Base-by-base conservation (phyloP, 129 eudicot species). In the Artemisia argyi region DNA sequence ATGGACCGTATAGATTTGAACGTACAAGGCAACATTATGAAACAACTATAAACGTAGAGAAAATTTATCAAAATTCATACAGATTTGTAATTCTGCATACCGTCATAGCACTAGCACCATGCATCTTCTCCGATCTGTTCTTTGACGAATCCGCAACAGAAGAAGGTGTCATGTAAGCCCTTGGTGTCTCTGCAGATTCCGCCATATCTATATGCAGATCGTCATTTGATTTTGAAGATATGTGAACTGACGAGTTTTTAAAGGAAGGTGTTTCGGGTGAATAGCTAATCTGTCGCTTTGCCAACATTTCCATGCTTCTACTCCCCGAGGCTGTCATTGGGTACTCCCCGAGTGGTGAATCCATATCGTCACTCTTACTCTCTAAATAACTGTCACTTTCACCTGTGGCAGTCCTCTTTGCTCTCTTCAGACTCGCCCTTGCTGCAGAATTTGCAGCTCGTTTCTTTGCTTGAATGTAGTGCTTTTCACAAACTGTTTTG, bases 361-460 rank as follows among this genome's bases (percentile, higher is more conserved):
- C 98, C 96, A 84, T 90, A 67, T 90, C 98, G 73, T 94, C 96
- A 73, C 96, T 90, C 79, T 90, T 89, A 77, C 97, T 93, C 84
- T 94, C 97, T 79, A 83, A 72, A 73, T 87, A 87, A 66, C 80
- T 76, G 71, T 88, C 92, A 30, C 82, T 85, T 53, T 90, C 98
- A 42, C 85, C 96, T 14, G 71, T 22, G 57, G 93, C 72, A 63
- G 86, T 88, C 74, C 97, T 77, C 81, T 86, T 94, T 9, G 87
- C 87, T 73, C 86, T 94, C 64, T 90, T 90, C 71, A 94, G 68
- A 72, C 86, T 94, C 16, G 99, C 97, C 76, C 96, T 82, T 87
- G 86, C 61, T 24, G 99, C 96, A 65, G 99, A 94, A 84, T 94
- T 94, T 48, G 99, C 99, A 73, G 99, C 99, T 86, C 99, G 78